Percentiles rank a stretch among this genome's conserved stretches.
Conservation (phyloP, 169 alveolate genomes). For the Cryptosporidium bovis region DNA sequence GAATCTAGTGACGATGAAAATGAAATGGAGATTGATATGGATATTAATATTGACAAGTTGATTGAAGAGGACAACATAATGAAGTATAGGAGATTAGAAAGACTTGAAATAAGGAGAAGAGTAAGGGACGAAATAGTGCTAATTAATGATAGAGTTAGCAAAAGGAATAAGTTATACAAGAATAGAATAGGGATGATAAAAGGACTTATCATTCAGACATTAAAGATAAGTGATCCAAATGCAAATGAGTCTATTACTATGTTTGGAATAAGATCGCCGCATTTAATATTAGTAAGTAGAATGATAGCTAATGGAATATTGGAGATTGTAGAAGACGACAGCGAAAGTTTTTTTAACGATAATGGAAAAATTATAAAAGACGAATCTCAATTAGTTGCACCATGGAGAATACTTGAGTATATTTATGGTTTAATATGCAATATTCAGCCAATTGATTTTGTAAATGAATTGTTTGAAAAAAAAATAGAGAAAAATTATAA, state of each 20-base stretch:
- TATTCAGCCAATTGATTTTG: constrained; percentile 58
- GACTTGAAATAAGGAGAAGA: constrained; percentile 46
- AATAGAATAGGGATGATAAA: constrained; percentile 55
- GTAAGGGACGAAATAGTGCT: constrained; percentile 56
- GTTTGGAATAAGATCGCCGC: constrained; percentile 63
- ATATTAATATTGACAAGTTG: constrained; percentile 2
- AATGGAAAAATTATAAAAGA: background rate
- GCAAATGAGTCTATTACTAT: constrained; percentile 25
- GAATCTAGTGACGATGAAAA: constrained; percentile 1
- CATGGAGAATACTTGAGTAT: constrained; percentile 61
- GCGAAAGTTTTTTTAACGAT: background rate
- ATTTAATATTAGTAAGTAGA: constrained; percentile 42
- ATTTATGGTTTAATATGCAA: constrained; percentile 56
- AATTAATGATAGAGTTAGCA: constrained; percentile 50
- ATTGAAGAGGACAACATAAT: background rate
- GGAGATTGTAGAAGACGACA: constrained; percentile 52
- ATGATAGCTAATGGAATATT: constrained; percentile 40
- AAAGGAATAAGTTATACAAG: constrained; percentile 22
- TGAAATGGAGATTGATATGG: background rate
- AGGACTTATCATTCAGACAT: constrained; percentile 49
- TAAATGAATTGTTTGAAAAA: constrained; percentile 33
- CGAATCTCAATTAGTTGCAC: constrained; percentile 11
- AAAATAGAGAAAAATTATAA: constrained; percentile 3
- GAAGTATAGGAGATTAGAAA: constrained; percentile 28
- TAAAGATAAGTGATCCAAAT: constrained; percentile 52